These are phyloP conservation scores for Posidonia oceanica DNA, from an alignment of 116 monocot species.

Conservation along the genomic window DNA sequence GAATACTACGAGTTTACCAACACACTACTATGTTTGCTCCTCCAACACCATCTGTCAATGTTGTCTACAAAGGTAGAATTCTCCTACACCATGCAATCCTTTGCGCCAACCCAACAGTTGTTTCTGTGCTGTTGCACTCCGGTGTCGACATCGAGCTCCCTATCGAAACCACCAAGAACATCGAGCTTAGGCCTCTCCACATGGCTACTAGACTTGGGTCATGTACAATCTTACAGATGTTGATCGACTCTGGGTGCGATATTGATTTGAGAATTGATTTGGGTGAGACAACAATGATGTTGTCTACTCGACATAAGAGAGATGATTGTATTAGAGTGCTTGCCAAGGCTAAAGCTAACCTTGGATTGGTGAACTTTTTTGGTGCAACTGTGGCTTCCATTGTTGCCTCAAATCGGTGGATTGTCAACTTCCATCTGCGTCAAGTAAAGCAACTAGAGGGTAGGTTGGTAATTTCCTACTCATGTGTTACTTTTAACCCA, in stretches of 20 bases:
- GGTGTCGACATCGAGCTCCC: slow-evolving; percentile 57
- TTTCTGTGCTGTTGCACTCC: slow-evolving; percentile 23
- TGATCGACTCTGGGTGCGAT: slow-evolving; percentile 38
- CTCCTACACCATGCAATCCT: slow-evolving; percentile 92
- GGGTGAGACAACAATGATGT: slow-evolving; percentile 48
- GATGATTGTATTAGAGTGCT: slow-evolving; percentile 45
- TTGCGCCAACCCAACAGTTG: slow-evolving; percentile 38
- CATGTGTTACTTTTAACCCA: no score
- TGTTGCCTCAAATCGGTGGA: slow-evolving; percentile 38
- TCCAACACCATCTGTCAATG: slow-evolving; percentile 26
- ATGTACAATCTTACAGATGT: slow-evolving; percentile 21
- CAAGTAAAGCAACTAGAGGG: no score
- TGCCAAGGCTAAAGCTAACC: slow-evolving; percentile 46
- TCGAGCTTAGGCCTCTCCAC: slow-evolving; percentile 58
- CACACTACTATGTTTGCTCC: slow-evolving; percentile 48
- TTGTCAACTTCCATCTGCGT: slow-evolving; percentile 17
- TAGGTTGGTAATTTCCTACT: no score
- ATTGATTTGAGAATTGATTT: slow-evolving; percentile 38
- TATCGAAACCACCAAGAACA: slow-evolving; percentile 20
- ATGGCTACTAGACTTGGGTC: slow-evolving; percentile 59
- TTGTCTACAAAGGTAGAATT: slow-evolving; percentile 42
- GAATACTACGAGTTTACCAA: slow-evolving; percentile 86
- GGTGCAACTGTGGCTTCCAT: slow-evolving; percentile 25
- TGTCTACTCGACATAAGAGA: slow-evolving; percentile 30
- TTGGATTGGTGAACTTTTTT: slow-evolving; percentile 28